Evolutionary conservation across 2,329 filamentous ascomycete genomes (phyloP), one percentile per base, ranked within the genome.

Genomic region (Colletotrichum sp.): DNA sequence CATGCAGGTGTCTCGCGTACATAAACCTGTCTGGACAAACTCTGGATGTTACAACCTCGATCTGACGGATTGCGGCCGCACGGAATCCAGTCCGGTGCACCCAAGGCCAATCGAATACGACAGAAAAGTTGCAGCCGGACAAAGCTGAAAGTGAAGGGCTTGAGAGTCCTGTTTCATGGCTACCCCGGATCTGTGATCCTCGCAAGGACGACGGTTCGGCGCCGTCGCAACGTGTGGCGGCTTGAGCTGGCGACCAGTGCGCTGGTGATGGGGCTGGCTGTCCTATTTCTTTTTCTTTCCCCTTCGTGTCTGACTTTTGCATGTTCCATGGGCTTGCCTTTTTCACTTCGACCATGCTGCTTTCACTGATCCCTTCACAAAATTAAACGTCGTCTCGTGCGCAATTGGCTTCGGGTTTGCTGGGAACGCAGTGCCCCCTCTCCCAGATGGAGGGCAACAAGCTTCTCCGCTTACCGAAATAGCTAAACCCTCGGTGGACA

Each of bases 381-480:
- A 29, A 9, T 58, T 59, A 33, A 59, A 59, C 29, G n/a, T 21
- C 29, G 55, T 31, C 55, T 59, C 55, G 55, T 59, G 55, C 55
- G 55, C 55, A 59, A 21, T 59, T 59, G 55, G 13, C 55, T 59
- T 59, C 29, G 29, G 16, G 33, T 29, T 24, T 29, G 55, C 55
- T 47, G 38, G 38, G 38, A 47, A 47, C 38, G 18, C 38, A 47
- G n/a, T 12, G 18, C 38, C 18, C 18, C 18, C 38, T n/a, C 38
- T 47, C 18, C 18, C 38, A 21, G 33, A 34, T 29, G 65, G 43
- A 29, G 65, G 31, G 57, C 27, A 21, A 47, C 66, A 62, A 72
- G 43, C 57, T 72, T 72, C 69, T 43, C 24, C 57, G 55, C 43
- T 38, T 54, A 62, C 38, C 55, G 27, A 63, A 62, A 72, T 72